Base-by-base conservation (phyloP, 2,329 filamentous ascomycete species). In the Metarhizium brunneum region DNA sequence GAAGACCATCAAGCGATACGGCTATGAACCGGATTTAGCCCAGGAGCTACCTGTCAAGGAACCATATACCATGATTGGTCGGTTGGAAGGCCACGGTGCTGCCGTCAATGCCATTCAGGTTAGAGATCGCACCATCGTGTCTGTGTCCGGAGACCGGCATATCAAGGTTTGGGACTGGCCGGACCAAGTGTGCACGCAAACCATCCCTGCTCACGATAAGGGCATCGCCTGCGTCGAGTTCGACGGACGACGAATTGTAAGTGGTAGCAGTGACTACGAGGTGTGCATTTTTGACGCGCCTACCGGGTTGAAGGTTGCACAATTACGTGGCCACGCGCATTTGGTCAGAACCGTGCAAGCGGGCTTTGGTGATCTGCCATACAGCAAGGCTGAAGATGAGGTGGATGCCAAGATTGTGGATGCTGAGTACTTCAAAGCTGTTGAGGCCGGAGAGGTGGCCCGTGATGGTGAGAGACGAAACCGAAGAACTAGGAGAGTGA, bases 141-240 rank as follows among this genome's bases (percentile, higher is more conserved):
- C 94, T 2, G 94, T 92, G 10, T 96, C 92, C 54, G 94, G 94
- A 18, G 94, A 99, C 68, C 86, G 94, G 42, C 84, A 88, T 59
- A 92, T 99, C 72, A 96, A 96, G 69, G 81, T 96, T 20, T 99
- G 94, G 94, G 87, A 95, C 68, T 89, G 95, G 75, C 86, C 86
- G 18, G 88, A 84, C 7, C 88, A 90, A 56, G 75, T 80, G 47
- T 92, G 89, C 68, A 79, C 81, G 48, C 84, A 88, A 63, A 95
- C 89, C 0, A 84, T 95, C 38, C 78, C 88, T 43, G 94, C 92
- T 2, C 94, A 99, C 65, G 84, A 83, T 60, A 99, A 99, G 69
- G 94, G 94, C 36, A 97, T 99, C 63, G 94, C 94, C 2, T 99
- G 94, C 68, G 92, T 99, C 16, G 92, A 99, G 70, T 97, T 94